These are phyloP conservation scores for Cornus suecica DNA, from an alignment of 148 eudicot genomes.

Conservation along the genomic window DNA sequence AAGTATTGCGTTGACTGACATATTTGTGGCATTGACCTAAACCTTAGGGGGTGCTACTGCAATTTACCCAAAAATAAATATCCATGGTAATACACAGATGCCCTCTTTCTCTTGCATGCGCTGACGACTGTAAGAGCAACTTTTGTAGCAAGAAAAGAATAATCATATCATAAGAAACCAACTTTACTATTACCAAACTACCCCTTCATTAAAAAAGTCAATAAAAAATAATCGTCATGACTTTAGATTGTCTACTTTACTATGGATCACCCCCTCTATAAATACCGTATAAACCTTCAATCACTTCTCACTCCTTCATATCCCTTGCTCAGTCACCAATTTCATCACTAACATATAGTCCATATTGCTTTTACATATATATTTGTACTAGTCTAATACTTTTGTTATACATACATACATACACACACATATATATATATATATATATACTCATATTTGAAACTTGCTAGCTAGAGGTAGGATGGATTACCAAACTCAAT, in stretches of 20 bases:
- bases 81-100: too few relatives aligned
- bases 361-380: too few relatives aligned
- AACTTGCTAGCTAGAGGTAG: too few relatives aligned
- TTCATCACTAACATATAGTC: too few relatives aligned
- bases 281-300: constrained; percentile 1
- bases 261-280: constrained; percentile 4
- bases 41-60: too few relatives aligned
- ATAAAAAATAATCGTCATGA: not conserved
- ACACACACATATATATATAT: not conserved
- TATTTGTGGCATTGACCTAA: too few relatives aligned
- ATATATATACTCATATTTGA: not conserved
- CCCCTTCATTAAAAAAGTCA: not conserved
- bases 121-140: constrained; percentile 7
- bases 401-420: too few relatives aligned
- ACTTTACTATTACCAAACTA: not conserved
- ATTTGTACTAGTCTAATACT: too few relatives aligned
- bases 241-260: not conserved
- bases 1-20: too few relatives aligned
- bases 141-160: not conserved
- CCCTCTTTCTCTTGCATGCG: constrained; percentile 9
- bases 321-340: not conserved
- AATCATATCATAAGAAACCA: not conserved
- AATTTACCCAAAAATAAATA: too few relatives aligned
- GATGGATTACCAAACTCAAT: constrained; percentile 33
- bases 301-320: not conserved